Percentiles rank a stretch among this genome's conserved stretches.
Conservation (phyloP, 768 basidiomycete genomes). For the Sporobolomyces roseus region DNA sequence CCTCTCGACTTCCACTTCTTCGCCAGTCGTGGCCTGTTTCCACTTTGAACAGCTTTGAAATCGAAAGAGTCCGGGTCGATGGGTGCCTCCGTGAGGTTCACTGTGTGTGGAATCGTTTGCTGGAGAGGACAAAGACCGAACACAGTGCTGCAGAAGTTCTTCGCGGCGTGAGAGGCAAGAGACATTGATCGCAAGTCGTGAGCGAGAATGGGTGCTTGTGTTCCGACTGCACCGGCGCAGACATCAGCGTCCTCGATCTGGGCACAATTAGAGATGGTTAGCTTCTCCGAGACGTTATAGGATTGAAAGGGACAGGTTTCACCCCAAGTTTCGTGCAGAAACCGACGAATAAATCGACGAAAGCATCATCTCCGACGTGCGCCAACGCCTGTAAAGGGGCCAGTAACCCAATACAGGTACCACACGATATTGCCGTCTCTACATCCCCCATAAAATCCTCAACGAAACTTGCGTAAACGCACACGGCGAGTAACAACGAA, state of each 20-base stretch:
- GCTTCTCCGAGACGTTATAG: background rate
- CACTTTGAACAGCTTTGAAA: slow-evolving; percentile 44
- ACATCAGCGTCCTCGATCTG: slow-evolving; percentile 60
- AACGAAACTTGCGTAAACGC: slow-evolving; percentile 40
- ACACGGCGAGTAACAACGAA: slow-evolving; percentile 27
- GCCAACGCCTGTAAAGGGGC: slow-evolving; percentile 55
- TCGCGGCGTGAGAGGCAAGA: slow-evolving; percentile 54
- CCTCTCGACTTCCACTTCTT: slow-evolving; percentile 12
- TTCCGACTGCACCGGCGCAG: slow-evolving; percentile 56
- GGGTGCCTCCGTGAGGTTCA: slow-evolving; percentile 46
- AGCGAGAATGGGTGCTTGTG: slow-evolving; percentile 60
- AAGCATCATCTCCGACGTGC: slow-evolving; percentile 54
- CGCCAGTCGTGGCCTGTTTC: slow-evolving; percentile 42
- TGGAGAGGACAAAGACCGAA: slow-evolving; percentile 56
- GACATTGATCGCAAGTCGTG: slow-evolving; percentile 58
- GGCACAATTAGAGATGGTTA: background rate
- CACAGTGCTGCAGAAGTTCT: slow-evolving; percentile 58
- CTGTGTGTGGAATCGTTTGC: slow-evolving; percentile 26
- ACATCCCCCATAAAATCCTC: slow-evolving; percentile 52
- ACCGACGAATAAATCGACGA: slow-evolving; percentile 52
- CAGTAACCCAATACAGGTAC: slow-evolving; percentile 57
- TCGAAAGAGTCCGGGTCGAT: too few relatives aligned
- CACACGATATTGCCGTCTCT: slow-evolving; percentile 55
- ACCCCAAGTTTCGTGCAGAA: slow-evolving; percentile 55
- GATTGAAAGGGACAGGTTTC: slow-evolving; percentile 9